Percentiles rank a stretch among this genome's conserved stretches.
phyloP scores from a whole-genome alignment of 169 alveolate species.

The Cyclospora cayetanensis region DNA sequence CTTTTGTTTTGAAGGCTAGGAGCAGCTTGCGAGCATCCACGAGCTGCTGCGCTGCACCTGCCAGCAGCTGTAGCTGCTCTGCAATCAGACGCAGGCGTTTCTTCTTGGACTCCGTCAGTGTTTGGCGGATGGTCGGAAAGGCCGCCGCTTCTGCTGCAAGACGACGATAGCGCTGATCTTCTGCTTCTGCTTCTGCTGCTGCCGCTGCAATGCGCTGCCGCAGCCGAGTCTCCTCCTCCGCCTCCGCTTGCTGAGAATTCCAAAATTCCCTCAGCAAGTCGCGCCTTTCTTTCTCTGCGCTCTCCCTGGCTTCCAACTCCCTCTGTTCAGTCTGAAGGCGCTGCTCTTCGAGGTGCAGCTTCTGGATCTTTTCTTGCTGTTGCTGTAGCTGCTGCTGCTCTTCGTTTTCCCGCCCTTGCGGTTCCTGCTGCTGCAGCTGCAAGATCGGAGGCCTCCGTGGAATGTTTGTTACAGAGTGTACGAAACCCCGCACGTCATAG shows the following conservation, averaged over 20 bases:
- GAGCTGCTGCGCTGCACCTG: neutral
- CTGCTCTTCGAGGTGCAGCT: neutral
- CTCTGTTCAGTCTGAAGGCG: neutral
- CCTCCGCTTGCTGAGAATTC: neutral
- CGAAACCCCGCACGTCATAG: neutral
- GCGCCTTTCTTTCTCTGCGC: neutral
- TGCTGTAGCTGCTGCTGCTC: conserved; percentile 28
- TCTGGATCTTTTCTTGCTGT: neutral
- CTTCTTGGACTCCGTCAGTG: neutral
- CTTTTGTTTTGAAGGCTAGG: neutral
- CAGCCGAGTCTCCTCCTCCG: neutral
- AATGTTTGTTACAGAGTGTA: neutral
- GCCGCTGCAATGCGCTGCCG: neutral
- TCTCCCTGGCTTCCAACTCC: neutral
- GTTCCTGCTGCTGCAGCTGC: neutral
- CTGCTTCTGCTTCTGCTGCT: neutral
- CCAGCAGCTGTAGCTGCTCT: conserved; percentile 3
- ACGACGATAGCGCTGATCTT: neutral
- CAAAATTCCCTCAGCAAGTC: neutral
- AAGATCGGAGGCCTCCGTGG: neutral
- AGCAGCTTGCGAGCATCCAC: neutral
- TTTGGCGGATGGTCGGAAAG: neutral
- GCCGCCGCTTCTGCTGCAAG: neutral
- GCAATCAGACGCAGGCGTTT: neutral
- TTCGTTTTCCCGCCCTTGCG: neutral